Evolutionary conservation across 2,329 filamentous ascomycete species (phyloP).

Genomic region (Leptographium galeiforme): DNA sequence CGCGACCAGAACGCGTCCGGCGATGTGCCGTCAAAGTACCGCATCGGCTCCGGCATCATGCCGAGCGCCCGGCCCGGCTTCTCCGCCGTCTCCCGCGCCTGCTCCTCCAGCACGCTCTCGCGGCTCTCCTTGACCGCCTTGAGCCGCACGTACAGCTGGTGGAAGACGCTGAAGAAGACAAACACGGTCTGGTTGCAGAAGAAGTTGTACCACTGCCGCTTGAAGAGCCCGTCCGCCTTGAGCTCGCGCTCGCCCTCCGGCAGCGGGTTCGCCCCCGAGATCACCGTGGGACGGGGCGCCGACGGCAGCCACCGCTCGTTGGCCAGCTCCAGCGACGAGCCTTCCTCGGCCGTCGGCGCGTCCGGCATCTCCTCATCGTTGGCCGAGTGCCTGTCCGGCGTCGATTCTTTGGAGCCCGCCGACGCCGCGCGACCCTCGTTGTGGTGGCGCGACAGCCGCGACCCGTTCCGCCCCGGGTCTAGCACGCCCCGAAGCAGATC

Average conservation of each 20-base stretch:
- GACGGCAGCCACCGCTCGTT: slow-evolving; percentile 53
- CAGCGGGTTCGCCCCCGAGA: slow-evolving; percentile 38
- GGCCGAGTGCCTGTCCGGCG: slow-evolving; percentile 67
- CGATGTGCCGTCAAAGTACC: slow-evolving; percentile 60
- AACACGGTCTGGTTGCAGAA: slow-evolving; percentile 87
- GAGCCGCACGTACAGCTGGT: slow-evolving; percentile 78
- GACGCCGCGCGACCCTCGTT: slow-evolving; percentile 70
- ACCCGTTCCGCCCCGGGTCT: slow-evolving; percentile 59
- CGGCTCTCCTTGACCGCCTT: slow-evolving; percentile 72
- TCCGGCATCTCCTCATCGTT: slow-evolving; percentile 65
- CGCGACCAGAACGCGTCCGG: slow-evolving; percentile 69
- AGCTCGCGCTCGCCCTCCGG: slow-evolving; percentile 44
- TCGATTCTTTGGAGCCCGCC: slow-evolving; percentile 74
- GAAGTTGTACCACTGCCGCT: slow-evolving; percentile 70
- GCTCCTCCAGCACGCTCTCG: slow-evolving; percentile 57
- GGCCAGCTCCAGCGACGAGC: slow-evolving; percentile 43
- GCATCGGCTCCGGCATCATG: slow-evolving; percentile 63
- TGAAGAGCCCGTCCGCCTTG: slow-evolving; percentile 69
- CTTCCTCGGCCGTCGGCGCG: slow-evolving; percentile 27
- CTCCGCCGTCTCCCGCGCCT: slow-evolving; percentile 56
- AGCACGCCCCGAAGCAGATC: slow-evolving; percentile 77
- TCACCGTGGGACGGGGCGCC: slow-evolving; percentile 41
- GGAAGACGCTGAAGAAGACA: slow-evolving; percentile 88
- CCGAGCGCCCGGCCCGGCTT: slow-evolving; percentile 78
- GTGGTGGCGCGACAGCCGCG: slow-evolving; percentile 40